Evolutionary conservation across 2,329 filamentous ascomycete species (phyloP).

Genomic region (Nemania bipapillata): DNA sequence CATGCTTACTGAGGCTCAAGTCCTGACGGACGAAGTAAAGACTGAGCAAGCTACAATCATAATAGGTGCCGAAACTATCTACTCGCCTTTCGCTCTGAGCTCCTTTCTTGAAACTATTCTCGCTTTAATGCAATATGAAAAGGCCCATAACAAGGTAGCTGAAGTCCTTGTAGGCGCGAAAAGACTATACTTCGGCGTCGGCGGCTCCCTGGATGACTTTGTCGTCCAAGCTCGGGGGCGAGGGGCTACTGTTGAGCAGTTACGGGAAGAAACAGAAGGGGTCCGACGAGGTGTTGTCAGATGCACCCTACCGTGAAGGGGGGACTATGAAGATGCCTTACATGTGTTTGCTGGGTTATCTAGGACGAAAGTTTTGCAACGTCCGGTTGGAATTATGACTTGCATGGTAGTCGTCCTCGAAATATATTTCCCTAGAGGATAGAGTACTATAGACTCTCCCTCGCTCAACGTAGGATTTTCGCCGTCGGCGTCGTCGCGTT

Average conservation of each 20-base stretch:
- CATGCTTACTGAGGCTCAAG: constrained; percentile 57
- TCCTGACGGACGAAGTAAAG: constrained; percentile 23
- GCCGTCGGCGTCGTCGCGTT: no score
- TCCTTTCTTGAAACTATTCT: constrained; percentile 76
- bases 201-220: constrained; percentile 82
- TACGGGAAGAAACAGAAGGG: constrained; percentile 70
- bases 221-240: constrained; percentile 62
- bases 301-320: constrained; percentile 54
- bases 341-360: not conserved
- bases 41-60: constrained; percentile 62
- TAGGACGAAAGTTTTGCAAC: not conserved
- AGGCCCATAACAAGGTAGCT: constrained; percentile 57
- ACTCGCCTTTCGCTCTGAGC: constrained; percentile 76
- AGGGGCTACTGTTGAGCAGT: constrained; percentile 61
- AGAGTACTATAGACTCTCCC: no score
- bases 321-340: constrained; percentile 15
- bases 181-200: constrained; percentile 84
- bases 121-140: constrained; percentile 56
- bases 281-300: constrained; percentile 70
- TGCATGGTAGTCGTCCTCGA: not conserved
- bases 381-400: not conserved
- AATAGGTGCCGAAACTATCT: constrained; percentile 84
- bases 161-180: constrained; percentile 79
- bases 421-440: no score
- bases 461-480: no score